Evolutionary conservation across 2,329 filamentous ascomycete genomes (phyloP).

Genomic region (Phoma sp.): DNA sequence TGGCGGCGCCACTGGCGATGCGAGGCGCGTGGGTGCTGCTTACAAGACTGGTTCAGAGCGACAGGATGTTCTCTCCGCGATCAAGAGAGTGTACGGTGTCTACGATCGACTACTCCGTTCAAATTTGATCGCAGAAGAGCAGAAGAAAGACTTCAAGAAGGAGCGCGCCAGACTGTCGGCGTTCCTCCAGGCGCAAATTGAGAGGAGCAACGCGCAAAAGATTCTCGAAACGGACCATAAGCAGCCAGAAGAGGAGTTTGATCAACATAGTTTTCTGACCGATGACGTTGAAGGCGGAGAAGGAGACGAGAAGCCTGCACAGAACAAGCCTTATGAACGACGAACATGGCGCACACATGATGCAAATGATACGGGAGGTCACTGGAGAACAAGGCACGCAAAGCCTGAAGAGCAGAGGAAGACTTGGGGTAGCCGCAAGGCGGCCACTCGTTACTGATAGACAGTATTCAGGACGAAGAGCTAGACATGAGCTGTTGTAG

Average conservation of each 20-base stretch:
- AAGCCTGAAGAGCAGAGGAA: slow-evolving; percentile 25
- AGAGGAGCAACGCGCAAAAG: slow-evolving; percentile 9
- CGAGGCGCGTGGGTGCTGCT: slow-evolving; percentile 19
- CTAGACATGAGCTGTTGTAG: background rate
- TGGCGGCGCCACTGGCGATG: slow-evolving; percentile 21
- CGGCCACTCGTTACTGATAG: background rate
- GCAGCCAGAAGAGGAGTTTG: slow-evolving; percentile 14
- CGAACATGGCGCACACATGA: slow-evolving; percentile 3
- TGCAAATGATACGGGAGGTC: background rate
- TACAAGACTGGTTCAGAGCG: slow-evolving; percentile 27
- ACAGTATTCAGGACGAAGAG: background rate
- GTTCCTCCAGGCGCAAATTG: slow-evolving; percentile 26
- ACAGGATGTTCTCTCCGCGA: slow-evolving; percentile 34
- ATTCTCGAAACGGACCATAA: background rate
- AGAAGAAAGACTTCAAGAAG: slow-evolving; percentile 36
- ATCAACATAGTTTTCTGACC: slow-evolving; percentile 22
- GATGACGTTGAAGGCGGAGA: slow-evolving; percentile 4
- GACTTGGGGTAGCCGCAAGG: slow-evolving; percentile 13
- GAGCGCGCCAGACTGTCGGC: slow-evolving; percentile 36
- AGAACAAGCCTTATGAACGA: background rate
- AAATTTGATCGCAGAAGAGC: slow-evolving; percentile 40
- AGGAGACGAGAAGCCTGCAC: background rate
- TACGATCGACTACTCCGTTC: slow-evolving; percentile 42
- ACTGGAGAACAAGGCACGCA: slow-evolving; percentile 26
- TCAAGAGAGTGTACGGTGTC: slow-evolving; percentile 39